Base-by-base conservation (phyloP, 768 basidiomycete species). In the Rhizopogon roseolus region DNA sequence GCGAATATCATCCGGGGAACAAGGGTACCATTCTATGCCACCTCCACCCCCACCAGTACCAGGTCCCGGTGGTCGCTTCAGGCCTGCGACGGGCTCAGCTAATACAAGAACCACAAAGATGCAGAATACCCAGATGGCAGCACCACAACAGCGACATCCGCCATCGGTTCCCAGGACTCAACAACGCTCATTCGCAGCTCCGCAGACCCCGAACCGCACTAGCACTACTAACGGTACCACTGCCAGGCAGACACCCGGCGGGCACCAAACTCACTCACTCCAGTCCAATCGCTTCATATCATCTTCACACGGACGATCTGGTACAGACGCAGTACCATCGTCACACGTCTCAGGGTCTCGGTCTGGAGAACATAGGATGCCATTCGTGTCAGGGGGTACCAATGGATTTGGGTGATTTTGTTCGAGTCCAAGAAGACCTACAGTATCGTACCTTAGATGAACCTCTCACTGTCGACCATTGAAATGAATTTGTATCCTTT, bases 361-460 rank as follows among this genome's bases (percentile, higher is more conserved):
- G 34, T 66, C 70, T 19, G 65, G 70, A 40, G 71, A 68, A 50
- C 84, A 86, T 54, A 75, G 84, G 60, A 71, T 73, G 56, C 80
- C 82, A 40, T 86, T 86, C 63, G 62, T 79, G 37, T 74, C 73
- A 28, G 69, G 71, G 25, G 50, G 58, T 38, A 55, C 68, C 37
- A 67, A 62, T 27, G 66, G 64, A 40, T 67, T 72, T 55, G 64
- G 69, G 41, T 72, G 59, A 64, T 41, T 37, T 57, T 45, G 34
- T 13, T 36, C 34, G 34, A 36, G 34, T 11, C 34, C 10, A 11
- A 36, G 29, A 29, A 6, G 32, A 22, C 32, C 14, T 50, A 41
- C 27, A 13, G 16, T 57, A 34, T 49, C 19, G 39, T 25, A 64
- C 60, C 58, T 56, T 55, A 49, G 62, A 52, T 28, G 9, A 40